These are phyloP conservation scores for Lodderomyces jiufengensis DNA, from an alignment of 1,139 yeast species.

Conservation along the genomic window DNA sequence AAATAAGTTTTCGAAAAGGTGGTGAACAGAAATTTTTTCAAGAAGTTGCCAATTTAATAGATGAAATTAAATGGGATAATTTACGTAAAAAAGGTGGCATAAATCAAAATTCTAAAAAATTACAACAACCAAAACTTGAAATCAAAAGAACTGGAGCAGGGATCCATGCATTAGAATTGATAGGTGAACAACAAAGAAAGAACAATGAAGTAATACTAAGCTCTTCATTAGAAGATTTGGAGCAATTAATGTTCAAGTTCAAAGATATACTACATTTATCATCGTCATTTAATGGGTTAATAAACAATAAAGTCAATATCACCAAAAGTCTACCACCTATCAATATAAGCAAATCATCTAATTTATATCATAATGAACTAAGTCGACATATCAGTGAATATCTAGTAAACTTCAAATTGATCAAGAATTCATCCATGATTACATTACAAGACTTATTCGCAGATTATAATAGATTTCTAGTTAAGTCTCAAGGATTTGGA, in stretches of 20 bases:
- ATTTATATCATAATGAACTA: slow-evolving; percentile 35
- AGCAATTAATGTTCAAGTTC: slow-evolving; percentile 73
- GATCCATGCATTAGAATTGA: slow-evolving; percentile 65
- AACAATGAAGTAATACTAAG: slow-evolving; percentile 63
- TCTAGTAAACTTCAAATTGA: slow-evolving; percentile 33
- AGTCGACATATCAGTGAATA: slow-evolving; percentile 52
- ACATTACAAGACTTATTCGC: slow-evolving; percentile 44
- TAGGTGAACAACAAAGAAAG: slow-evolving; percentile 53
- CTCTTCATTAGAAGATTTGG: slow-evolving; percentile 72
- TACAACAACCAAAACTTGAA: slow-evolving; percentile 13
- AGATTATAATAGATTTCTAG: slow-evolving; percentile 37
- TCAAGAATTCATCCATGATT: slow-evolving; percentile 35
- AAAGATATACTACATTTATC: slow-evolving; percentile 65
- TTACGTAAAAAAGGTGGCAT: slow-evolving; percentile 35
- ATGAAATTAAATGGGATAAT: slow-evolving; percentile 45
- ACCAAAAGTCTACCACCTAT: slow-evolving; percentile 27
- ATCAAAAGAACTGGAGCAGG: slow-evolving; percentile 33
- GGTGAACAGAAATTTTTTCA: slow-evolving; percentile 50
- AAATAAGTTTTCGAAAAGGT: slow-evolving; percentile 60
- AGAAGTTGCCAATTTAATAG: slow-evolving; percentile 40
- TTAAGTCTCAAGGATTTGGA: slow-evolving; percentile 41
- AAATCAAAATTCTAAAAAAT: slow-evolving; percentile 35
- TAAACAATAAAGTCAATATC: slow-evolving; percentile 13
- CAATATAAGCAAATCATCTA: slow-evolving; percentile 27
- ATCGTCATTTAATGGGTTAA: slow-evolving; percentile 40